Percentiles rank a stretch among this genome's conserved stretches.
Evolutionary conservation across 1,139 yeast genomes (phyloP).

Genomic region (Scheffersomyces quercinus): DNA sequence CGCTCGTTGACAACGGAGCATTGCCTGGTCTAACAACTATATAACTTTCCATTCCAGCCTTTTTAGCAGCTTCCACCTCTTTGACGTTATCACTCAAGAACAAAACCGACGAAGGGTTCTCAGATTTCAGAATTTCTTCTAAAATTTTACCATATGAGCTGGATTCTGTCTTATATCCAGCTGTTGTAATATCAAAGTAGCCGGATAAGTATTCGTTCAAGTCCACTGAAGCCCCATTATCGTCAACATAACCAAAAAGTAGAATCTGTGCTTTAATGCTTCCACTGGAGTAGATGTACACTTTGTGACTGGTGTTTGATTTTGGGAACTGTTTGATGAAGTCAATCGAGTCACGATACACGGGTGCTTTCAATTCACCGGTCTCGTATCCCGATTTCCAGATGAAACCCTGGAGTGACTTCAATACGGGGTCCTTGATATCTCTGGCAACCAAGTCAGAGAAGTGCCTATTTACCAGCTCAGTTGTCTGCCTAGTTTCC

Average conservation of each 20-base stretch:
- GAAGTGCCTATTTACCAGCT: constrained; percentile 46
- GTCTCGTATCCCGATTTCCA: constrained; percentile 80
- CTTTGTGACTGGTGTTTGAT: constrained; percentile 20
- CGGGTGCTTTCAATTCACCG: constrained; percentile 76
- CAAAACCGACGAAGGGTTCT: constrained; percentile 36
- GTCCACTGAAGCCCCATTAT: constrained; percentile 35
- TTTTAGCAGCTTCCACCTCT: constrained; percentile 71
- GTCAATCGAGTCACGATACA: constrained; percentile 70
- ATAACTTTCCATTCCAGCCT: constrained; percentile 60
- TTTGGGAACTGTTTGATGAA: constrained; percentile 45
- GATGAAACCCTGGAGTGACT: constrained; percentile 77
- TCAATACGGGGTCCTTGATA: constrained; percentile 75
- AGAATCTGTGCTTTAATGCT: constrained; percentile 83
- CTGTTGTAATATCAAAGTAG: constrained; percentile 82
- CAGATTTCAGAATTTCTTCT: constrained; percentile 36
- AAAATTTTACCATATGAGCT: constrained; percentile 62
- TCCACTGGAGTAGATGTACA: constrained; percentile 90
- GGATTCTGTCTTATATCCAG: constrained; percentile 68
- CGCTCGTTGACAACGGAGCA: constrained; percentile 45
- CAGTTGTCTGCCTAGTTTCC: constrained; percentile 23
- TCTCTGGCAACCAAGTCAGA: constrained; percentile 60
- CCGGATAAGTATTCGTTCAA: constrained; percentile 57
- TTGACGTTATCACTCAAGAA: constrained; percentile 76
- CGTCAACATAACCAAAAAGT: constrained; percentile 64
- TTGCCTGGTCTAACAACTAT: constrained; percentile 81